A percentile compares a stretch with the other conserved stretches of the same genome.
Evolutionary conservation across 2,329 filamentous ascomycete genomes (phyloP).

Genomic region (Aspergillus sp.): DNA sequence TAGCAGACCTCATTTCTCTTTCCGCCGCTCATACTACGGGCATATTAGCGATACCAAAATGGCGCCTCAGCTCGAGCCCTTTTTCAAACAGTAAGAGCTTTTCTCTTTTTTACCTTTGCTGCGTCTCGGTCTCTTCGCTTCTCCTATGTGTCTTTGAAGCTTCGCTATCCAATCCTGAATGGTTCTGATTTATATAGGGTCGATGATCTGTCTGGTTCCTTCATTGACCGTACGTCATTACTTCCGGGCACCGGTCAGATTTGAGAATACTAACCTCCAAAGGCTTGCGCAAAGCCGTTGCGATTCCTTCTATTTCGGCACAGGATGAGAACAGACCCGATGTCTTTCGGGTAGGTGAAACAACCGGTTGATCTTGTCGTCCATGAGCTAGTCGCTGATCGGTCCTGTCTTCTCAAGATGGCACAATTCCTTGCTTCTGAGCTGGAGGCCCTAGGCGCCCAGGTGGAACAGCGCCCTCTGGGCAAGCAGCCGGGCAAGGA

Average conservation of each 20-base stretch:
- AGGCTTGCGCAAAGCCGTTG: slow-evolving; percentile 80
- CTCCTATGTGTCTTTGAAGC: not conserved
- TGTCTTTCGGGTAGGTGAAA: slow-evolving; percentile 68
- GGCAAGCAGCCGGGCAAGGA: slow-evolving; percentile 92
- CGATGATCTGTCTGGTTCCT: slow-evolving; percentile 71
- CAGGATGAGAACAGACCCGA: slow-evolving; percentile 85
- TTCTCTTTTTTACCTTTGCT: not conserved
- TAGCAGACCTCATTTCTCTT: slow-evolving; percentile 12
- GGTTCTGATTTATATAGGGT: slow-evolving; percentile 47
- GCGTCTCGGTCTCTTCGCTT: not conserved
- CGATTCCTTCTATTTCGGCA: slow-evolving; percentile 92
- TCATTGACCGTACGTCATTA: slow-evolving; percentile 68
- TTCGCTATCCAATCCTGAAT: not conserved
- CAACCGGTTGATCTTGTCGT: not conserved
- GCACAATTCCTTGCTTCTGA: slow-evolving; percentile 83
- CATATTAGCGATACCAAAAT: slow-evolving; percentile 60
- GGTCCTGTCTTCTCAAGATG: slow-evolving; percentile 57
- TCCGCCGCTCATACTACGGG: slow-evolving; percentile 42
- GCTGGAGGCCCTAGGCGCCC: slow-evolving; percentile 77
- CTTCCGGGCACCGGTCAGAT: too few species aligned
- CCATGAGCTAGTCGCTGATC: slow-evolving; percentile 2
- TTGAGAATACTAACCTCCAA: slow-evolving; percentile 7
- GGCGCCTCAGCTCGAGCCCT: slow-evolving; percentile 86
- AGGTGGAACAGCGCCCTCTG: slow-evolving; percentile 79
- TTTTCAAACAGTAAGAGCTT: slow-evolving; percentile 70